Evolutionary conservation across 805 yeast species (phyloP).

Genomic region (Torulaspora delbrueckii): DNA sequence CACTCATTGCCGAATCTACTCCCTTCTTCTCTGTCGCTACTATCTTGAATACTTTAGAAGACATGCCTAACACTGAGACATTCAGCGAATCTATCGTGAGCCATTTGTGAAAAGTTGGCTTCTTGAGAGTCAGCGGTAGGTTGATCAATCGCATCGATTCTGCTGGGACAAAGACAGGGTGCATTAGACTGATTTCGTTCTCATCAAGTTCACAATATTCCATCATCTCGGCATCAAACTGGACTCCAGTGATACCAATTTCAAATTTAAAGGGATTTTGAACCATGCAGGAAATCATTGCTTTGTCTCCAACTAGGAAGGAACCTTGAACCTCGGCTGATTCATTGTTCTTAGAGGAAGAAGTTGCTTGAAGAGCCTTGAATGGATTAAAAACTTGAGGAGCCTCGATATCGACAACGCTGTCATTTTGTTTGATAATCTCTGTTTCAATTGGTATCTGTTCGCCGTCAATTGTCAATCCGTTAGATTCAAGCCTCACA

Average conservation of each 20-base stretch:
- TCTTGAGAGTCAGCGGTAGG: constrained; percentile 20
- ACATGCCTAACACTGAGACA: constrained; percentile 26
- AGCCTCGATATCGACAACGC: constrained; percentile 30
- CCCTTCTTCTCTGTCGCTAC: constrained; percentile 13
- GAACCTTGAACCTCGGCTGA: constrained; percentile 17
- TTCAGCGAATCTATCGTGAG: constrained; percentile 15
- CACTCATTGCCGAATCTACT: background rate
- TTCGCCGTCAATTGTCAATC: constrained; percentile 8
- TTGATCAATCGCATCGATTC: constrained; percentile 37
- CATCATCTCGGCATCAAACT: constrained; percentile 34
- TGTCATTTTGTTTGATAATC: constrained; percentile 13
- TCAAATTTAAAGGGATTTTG: constrained; percentile 82
- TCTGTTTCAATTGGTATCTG: constrained; percentile 17
- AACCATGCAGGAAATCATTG: constrained; percentile 50
- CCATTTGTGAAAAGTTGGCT: constrained; percentile 13
- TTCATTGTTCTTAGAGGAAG: constrained; percentile 10
- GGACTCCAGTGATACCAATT: constrained; percentile 50
- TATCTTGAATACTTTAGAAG: constrained; percentile 16
- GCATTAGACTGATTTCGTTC: constrained; percentile 13
- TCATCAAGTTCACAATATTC: constrained; percentile 24
- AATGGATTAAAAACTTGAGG: constrained; percentile 57
- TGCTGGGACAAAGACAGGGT: constrained; percentile 38
- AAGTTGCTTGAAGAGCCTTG: constrained; percentile 16
- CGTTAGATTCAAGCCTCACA: constrained; percentile 27
- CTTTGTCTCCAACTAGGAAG: constrained; percentile 55